Evolutionary conservation across 148 eudicot genomes (phyloP).

Genomic region (Heliosperma pusillum): DNA sequence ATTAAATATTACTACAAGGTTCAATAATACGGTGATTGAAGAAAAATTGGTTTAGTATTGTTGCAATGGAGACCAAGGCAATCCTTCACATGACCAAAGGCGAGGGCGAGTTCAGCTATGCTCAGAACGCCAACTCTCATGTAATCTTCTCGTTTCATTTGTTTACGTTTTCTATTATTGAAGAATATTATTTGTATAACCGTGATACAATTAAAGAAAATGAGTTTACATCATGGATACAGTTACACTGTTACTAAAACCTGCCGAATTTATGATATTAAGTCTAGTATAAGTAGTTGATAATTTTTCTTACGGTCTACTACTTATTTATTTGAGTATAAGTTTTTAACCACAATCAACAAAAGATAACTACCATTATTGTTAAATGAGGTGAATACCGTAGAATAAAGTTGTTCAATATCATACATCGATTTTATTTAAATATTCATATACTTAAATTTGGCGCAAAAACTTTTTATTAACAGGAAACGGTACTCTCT

Average conservation of each 20-base stretch:
- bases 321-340: too few species aligned
- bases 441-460: too few species aligned
- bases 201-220: background rate
- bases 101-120: conserved; percentile 24
- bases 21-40: too few species aligned
- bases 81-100: conserved; percentile 26
- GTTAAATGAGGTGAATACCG: background rate
- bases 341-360: too few species aligned
- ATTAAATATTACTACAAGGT: too few species aligned
- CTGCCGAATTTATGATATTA: too few species aligned
- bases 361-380: background rate
- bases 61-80: conserved; percentile 9
- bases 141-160: background rate
- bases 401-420: background rate
- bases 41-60: background rate
- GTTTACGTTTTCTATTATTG: background rate
- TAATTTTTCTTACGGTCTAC: too few species aligned
- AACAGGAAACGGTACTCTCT: background rate
- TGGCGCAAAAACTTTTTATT: too few species aligned
- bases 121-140: conserved; percentile 18
- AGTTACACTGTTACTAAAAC: too few species aligned
- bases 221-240: background rate
- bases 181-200: too few species aligned
- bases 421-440: background rate
- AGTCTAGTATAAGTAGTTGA: too few species aligned